These are phyloP conservation scores for Hypomyces perniciosus DNA, from an alignment of 2,329 filamentous ascomycete species.

Conservation along the genomic window DNA sequence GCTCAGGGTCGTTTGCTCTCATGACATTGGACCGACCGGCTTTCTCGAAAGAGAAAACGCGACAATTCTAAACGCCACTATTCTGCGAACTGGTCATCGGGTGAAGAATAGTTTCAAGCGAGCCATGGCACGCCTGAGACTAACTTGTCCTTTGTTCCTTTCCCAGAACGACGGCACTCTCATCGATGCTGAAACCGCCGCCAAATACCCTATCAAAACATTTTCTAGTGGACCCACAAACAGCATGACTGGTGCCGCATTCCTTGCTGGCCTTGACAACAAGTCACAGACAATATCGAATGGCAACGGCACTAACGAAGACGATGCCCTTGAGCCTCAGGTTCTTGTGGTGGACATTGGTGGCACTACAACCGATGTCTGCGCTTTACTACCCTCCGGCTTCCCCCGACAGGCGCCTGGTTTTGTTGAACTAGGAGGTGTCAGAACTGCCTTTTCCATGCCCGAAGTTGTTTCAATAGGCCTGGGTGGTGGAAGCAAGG, in stretches of 20 bases:
- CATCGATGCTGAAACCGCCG: slow-evolving; percentile 40
- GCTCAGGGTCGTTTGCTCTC: slow-evolving; percentile 36
- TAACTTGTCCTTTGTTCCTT: slow-evolving; percentile 40
- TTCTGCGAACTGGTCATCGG: slow-evolving; percentile 40
- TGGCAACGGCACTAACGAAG: neutral
- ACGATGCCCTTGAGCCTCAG: slow-evolving; percentile 19
- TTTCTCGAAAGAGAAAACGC: slow-evolving; percentile 46
- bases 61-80: slow-evolving; percentile 48
- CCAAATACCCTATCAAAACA: slow-evolving; percentile 45
- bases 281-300: neutral
- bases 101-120: slow-evolving; percentile 42
- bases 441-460: slow-evolving; percentile 54
- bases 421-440: slow-evolving; percentile 52
- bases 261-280: slow-evolving; percentile 43
- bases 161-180: slow-evolving; percentile 51
- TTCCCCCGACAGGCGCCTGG: slow-evolving; percentile 55
- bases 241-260: slow-evolving; percentile 47
- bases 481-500: slow-evolving; percentile 46
- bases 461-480: slow-evolving; percentile 51
- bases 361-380: slow-evolving; percentile 56
- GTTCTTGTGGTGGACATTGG: slow-evolving; percentile 52
- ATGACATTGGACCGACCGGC: slow-evolving; percentile 38
- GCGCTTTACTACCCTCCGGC: slow-evolving; percentile 50
- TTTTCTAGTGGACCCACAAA: slow-evolving; percentile 51
- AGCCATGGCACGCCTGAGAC: slow-evolving; percentile 37